phyloP scores from a whole-genome alignment of 2,329 filamentous ascomycete species.

The Cadophora gregata region DNA sequence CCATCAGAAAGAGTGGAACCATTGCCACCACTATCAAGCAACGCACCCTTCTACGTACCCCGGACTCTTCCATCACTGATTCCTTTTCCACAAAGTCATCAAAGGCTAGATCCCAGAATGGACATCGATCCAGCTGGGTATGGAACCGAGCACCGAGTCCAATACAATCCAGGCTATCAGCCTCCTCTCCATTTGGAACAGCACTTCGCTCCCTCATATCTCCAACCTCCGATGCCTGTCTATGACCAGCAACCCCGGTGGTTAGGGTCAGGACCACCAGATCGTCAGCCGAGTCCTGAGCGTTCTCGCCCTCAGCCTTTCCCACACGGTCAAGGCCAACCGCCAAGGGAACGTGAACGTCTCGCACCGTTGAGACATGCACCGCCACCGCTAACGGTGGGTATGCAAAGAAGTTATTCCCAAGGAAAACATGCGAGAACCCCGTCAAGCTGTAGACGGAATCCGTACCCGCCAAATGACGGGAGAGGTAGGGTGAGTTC shows the following conservation, averaged over 20 bases:
- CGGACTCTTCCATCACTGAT: slow-evolving; percentile 1
- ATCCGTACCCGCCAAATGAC: slow-evolving; percentile 7
- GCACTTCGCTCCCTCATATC: neutral
- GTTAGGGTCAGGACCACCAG: neutral
- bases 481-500: slow-evolving; percentile 5
- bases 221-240: neutral
- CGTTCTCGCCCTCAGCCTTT: neutral
- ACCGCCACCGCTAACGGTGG: neutral
- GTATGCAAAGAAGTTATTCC: slow-evolving; percentile 3
- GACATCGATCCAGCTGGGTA: neutral
- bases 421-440: slow-evolving; percentile 6
- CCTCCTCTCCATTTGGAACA: neutral
- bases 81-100: neutral
- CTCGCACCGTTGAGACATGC: neutral
- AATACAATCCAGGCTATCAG: slow-evolving; percentile 2
- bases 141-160: neutral
- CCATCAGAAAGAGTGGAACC: slow-evolving; percentile 3
- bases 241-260: slow-evolving; percentile 10
- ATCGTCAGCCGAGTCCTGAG: slow-evolving; percentile 13
- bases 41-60: slow-evolving; percentile 22
- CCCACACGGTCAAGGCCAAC: neutral
- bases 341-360: slow-evolving; percentile 12
- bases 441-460: slow-evolving; percentile 3
- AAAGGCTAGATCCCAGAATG: neutral
- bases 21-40: neutral